phyloP scores from a whole-genome alignment of 306 rosid genomes.

The Fragaria iinumae region DNA sequence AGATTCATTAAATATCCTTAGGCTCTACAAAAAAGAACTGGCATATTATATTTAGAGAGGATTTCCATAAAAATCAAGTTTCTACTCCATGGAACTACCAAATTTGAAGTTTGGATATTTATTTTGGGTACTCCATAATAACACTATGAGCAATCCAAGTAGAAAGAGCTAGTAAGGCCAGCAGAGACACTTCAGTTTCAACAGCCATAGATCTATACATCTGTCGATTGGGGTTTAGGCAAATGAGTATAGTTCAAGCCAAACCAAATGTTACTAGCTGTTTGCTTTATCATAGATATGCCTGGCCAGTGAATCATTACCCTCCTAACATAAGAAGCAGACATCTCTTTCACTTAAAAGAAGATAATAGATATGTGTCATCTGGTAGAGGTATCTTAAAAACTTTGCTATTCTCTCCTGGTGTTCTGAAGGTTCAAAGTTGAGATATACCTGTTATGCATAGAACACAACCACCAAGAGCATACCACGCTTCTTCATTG shows the following conservation, averaged over 20 bases:
- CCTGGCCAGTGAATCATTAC: too few relatives aligned
- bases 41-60: background rate
- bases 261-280: background rate
- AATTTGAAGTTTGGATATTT: background rate
- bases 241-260: background rate
- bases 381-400: constrained; percentile 11
- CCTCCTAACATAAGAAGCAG: background rate
- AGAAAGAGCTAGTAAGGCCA: background rate
- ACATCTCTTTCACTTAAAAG: background rate
- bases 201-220: background rate
- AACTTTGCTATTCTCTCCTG: constrained; percentile 8
- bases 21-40: background rate
- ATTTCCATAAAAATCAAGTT: background rate
- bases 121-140: background rate
- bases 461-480: constrained; percentile 97
- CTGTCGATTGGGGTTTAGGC: background rate
- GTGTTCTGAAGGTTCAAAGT: constrained; percentile 11
- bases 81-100: background rate
- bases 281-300: background rate
- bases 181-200: background rate
- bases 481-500: constrained; percentile 70
- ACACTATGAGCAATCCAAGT: background rate
- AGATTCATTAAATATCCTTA: background rate
- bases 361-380: background rate
- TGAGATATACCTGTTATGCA: constrained; percentile 81